Evolutionary conservation across 208 protist species (phyloP).

Genomic region (Spongospora subterranea): DNA sequence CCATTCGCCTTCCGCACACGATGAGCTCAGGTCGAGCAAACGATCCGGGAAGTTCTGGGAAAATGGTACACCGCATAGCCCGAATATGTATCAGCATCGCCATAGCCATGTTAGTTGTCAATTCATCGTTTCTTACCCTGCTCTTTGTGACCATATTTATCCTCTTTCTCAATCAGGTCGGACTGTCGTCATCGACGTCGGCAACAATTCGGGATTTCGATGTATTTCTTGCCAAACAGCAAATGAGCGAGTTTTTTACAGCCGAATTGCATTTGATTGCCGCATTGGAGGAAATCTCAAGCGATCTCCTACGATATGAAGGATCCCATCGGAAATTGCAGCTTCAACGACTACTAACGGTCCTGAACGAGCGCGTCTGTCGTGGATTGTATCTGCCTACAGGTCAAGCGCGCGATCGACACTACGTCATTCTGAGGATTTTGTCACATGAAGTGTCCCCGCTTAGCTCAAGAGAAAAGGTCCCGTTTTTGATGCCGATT

Average conservation of each 20-base stretch:
- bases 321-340: conserved; percentile 37
- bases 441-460: conserved; percentile 19
- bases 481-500: conserved; percentile 53
- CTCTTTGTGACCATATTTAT: neutral
- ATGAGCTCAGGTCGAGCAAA: neutral
- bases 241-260: conserved; percentile 53
- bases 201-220: conserved; percentile 37
- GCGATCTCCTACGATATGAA: conserved; percentile 19
- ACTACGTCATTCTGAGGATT: conserved; percentile 44
- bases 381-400: conserved; percentile 36
- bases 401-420: neutral
- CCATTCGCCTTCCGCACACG: neutral
- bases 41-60: too few species aligned
- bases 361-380: conserved; percentile 29
- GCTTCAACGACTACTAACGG: conserved; percentile 18
- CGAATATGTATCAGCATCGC: neutral
- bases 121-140: neutral
- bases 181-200: neutral
- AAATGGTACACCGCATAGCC: neutral
- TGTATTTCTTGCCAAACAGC: conserved; percentile 42
- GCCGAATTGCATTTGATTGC: conserved; percentile 49
- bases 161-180: neutral
- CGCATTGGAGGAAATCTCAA: conserved; percentile 29
- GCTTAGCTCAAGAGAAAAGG: conserved; percentile 29
- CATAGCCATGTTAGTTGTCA: neutral